phyloP scores from a whole-genome alignment of 2,329 filamentous ascomycete species.

The Parasarocladium wereldwijsianum region DNA sequence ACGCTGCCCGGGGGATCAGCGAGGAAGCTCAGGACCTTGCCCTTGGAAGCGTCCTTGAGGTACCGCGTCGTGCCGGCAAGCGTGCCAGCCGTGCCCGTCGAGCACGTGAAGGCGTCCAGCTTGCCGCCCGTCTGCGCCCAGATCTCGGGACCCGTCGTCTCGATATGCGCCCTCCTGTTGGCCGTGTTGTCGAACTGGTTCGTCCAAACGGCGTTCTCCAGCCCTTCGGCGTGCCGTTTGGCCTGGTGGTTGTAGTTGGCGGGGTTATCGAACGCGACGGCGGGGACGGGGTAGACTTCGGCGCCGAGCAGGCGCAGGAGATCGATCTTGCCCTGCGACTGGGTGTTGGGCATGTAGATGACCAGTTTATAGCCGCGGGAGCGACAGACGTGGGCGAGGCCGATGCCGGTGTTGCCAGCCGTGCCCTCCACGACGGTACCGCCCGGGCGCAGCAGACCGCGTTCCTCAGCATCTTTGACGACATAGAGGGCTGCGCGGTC shows the following conservation, averaged over 20 bases:
- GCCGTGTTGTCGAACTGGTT: constrained; percentile 98
- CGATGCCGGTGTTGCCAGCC: constrained; percentile 95
- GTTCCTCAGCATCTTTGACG: constrained; percentile 84
- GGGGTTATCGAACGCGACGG: constrained; percentile 88
- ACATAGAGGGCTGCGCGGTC: constrained; percentile 92
- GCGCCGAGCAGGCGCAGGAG: constrained; percentile 80
- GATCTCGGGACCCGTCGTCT: constrained; percentile 95
- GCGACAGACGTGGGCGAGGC: constrained; percentile 89
- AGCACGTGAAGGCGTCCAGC: constrained; percentile 88
- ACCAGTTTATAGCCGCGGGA: constrained; percentile 85
- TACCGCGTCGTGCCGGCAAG: constrained; percentile 80
- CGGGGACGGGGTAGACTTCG: constrained; percentile 90
- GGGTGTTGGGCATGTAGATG: constrained; percentile 99
- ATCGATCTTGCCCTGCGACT: constrained; percentile 96
- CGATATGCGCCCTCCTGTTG: constrained; percentile 85
- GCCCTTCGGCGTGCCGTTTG: constrained; percentile 66
- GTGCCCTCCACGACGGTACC: constrained; percentile 96
- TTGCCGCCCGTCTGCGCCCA: constrained; percentile 82
- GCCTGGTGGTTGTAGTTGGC: constrained; percentile 98
- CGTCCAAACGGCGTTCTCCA: constrained; percentile 91
- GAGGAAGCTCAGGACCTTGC: constrained; percentile 72
- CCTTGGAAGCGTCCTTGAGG: constrained; percentile 68
- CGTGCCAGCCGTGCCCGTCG: constrained; percentile 85
- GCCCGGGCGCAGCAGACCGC: constrained; percentile 65
- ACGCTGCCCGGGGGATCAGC: constrained; percentile 91